Percentiles rank a stretch among this genome's conserved stretches.
These are phyloP conservation scores for Cruciata laevipes DNA, from an alignment of 257 asterid genomes.

Conservation along the genomic window DNA sequence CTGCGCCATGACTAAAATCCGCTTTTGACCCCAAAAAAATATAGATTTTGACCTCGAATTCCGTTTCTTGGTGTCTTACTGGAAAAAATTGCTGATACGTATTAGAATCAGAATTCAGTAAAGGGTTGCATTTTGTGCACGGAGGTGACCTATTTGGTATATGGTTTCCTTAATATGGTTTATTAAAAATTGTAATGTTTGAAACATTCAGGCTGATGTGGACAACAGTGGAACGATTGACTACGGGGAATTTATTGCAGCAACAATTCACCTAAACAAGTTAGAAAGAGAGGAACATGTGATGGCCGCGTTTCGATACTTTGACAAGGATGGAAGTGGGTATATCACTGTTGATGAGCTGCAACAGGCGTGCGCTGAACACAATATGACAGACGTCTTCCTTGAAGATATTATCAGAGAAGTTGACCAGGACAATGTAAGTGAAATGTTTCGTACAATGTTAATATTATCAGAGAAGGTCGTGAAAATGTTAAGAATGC, in stretches of 20 bases:
- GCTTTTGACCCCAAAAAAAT: no score
- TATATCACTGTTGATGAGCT: constrained; percentile 86
- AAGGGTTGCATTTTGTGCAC: no score
- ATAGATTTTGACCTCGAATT: no score
- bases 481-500: no score
- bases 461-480: no score
- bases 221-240: constrained; percentile 83
- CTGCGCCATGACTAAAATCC: no score
- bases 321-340: constrained; percentile 85
- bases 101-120: background rate
- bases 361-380: constrained; percentile 84
- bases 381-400: constrained; percentile 51
- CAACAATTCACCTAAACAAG: constrained; percentile 73
- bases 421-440: constrained; percentile 81
- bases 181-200: background rate
- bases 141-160: background rate
- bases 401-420: constrained; percentile 74
- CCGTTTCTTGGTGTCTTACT: no score
- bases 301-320: constrained; percentile 69
- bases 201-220: constrained; percentile 65
- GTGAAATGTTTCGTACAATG: no score
- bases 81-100: no score
- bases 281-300: constrained; percentile 84
- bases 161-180: background rate
- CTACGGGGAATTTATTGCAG: constrained; percentile 81